phyloP scores from a whole-genome alignment of 768 basidiomycete species.

The Kwoniella mangroviensis region DNA sequence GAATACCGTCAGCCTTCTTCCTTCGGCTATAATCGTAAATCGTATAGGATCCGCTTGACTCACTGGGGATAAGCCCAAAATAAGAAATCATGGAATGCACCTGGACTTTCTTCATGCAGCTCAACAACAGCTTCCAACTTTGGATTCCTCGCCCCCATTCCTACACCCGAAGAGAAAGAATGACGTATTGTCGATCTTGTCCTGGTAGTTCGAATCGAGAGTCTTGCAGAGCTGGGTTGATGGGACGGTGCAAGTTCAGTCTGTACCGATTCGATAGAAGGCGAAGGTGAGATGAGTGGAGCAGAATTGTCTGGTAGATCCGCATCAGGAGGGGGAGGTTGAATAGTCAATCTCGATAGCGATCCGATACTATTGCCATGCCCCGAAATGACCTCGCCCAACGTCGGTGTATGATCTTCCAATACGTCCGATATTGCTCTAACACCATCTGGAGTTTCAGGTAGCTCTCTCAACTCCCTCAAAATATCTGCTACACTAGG shows the following conservation, averaged over 20 bases:
- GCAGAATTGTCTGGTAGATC: not conserved
- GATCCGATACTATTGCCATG: not conserved
- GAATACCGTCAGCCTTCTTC: slow-evolving; percentile 6
- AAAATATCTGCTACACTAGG: slow-evolving; percentile 36
- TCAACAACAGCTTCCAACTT: slow-evolving; percentile 78
- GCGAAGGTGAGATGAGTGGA: not conserved
- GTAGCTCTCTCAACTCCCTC: slow-evolving; percentile 37
- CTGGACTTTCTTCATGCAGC: slow-evolving; percentile 87
- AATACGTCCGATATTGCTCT: slow-evolving; percentile 6
- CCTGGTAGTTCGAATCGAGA: not conserved
- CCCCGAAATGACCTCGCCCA: slow-evolving; percentile 5
- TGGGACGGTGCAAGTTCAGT: not conserved
- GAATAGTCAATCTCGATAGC: not conserved
- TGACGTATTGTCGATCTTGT: slow-evolving; percentile 30
- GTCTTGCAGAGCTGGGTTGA: not conserved
- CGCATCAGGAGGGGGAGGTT: not conserved
- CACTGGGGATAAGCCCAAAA: slow-evolving; percentile 93
- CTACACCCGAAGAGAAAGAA: slow-evolving; percentile 35
- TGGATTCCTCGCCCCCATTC: not conserved
- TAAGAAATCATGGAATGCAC: slow-evolving; percentile 89
- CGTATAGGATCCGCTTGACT: slow-evolving; percentile 46
- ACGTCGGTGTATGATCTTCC: slow-evolving; percentile 5
- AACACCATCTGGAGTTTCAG: slow-evolving; percentile 19
- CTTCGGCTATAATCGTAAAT: no score
- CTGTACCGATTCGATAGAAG: not conserved